Evolutionary conservation across 148 eudicot genomes (phyloP), one percentile per base, ranked within the genome.

Genomic region (Chenopodium berlandieri): DNA sequence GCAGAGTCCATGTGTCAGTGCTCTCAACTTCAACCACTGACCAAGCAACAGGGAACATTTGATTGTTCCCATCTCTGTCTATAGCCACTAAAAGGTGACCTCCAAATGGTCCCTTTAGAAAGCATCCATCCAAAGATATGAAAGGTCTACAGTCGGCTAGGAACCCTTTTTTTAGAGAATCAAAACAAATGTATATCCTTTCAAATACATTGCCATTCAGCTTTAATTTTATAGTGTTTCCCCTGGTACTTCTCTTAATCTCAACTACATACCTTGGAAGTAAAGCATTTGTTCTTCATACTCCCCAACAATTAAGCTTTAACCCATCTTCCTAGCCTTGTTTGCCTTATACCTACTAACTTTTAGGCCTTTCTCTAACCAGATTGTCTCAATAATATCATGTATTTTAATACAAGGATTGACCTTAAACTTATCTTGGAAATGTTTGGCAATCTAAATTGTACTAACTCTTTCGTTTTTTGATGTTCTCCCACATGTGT

Each of bases 91-190:
- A 5, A 0, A 79, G 13, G 23, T 71, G 69, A 1, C 69, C 82
- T 4, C 76, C 63, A 56, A 10, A 73, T 14, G 58, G 69, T 0
- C 77, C 77, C 1, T 70, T 58, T 0, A 79, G 17, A 13, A n/a
- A 77, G 10, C 56, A 71, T 2, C 50, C 68, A 70, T 71, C 54
- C 22, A 71, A 64, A 1, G 67, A 54, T 9, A 79, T 79, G n/a
- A 71, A 69, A 0, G 82, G 76, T 30, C 76, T 79, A 71, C 69
- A 79, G 1, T 32, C 67, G 0, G 2, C 6, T 23, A 17, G 0
- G n/a, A 79, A 79, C 1, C 82, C 67, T 20, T 37, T 31, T 4
- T 25, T 79, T 3, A 73, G 2, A 4, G 56, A 19, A 17, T 32
- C 32, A 50, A 71, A 54, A 11, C 67, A 79, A 0, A 79, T 30